Base-by-base conservation (phyloP, 352 stramenopile species). In the Phytopythium vexans region DNA sequence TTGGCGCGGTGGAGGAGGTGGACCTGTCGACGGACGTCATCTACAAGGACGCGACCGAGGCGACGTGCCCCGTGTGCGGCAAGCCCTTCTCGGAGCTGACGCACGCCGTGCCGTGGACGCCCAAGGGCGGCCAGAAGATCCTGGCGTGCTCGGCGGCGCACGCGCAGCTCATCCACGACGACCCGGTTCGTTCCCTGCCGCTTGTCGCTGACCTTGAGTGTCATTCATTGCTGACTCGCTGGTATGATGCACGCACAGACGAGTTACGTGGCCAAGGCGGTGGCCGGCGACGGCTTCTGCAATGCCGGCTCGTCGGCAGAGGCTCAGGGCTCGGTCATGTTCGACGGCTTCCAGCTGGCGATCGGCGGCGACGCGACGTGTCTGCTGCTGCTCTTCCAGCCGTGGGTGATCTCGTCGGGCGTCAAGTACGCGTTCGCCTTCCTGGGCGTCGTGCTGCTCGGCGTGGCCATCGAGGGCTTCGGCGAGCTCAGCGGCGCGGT, bases 341-440 rank as follows among this genome's bases (percentile, higher is more conserved):
- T 92, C 56, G 81, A 92, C 53, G 81, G 81, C 35, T 92, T 92
- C 58, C 82, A 91, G 57, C 58, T 85, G 49, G 78, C 80, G 33
- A 79, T 88, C 31, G 74, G 75, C n/a, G 61, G 70, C 37, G 58
- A 82, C 41, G 61, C 66, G 12, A 77, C 76, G 39, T 94, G 83
- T 50, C 66, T 83, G 33, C 56, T 89, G 64, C 70, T 94, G 46
- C 71, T 91, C 48, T 94, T 94, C 66, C 74, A 92, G 65, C 73
- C 83, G 34, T 92, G 79, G 81, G 66, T 94, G 34, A 58, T 92
- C 12, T 73, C 72, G 15, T 84, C 70, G 0, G 55, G 40, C 0
- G 72, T 83, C 54, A 92, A 90, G 57, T 94, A 94, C 62, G 71
- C 72, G 6, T 76, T 94, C 16, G 81, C 62, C n/a, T 90, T 94